A percentile compares a stretch with the other conserved stretches of the same genome.
Evolutionary conservation across 805 yeast genomes (phyloP).

Genomic region (Kodamaea hsintzibuensis): DNA sequence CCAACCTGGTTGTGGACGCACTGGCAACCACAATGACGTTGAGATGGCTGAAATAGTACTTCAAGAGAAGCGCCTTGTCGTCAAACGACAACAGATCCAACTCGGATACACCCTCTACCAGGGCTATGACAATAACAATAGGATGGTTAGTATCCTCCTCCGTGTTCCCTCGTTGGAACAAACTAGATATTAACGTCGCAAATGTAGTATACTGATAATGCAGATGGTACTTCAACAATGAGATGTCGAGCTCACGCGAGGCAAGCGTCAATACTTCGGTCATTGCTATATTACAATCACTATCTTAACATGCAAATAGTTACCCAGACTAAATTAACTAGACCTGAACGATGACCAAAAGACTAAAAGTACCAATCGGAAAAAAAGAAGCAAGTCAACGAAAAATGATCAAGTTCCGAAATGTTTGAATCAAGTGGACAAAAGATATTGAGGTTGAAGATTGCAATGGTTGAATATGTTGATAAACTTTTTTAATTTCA

Average conservation of each 20-base stretch:
- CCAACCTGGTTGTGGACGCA: neutral
- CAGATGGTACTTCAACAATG: neutral
- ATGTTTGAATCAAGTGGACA: too few relatives aligned
- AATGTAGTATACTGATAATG: conserved; percentile 10
- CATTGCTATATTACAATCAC: conserved; percentile 13
- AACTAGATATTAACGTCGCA: conserved; percentile 19
- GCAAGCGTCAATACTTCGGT: conserved; percentile 18
- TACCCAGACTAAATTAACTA: neutral
- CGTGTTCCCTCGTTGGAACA: conserved; percentile 33
- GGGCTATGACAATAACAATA: conserved; percentile 28
- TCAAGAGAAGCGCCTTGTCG: conserved; percentile 33
- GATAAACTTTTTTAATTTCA: too few relatives aligned
- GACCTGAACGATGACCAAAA: conserved; percentile 1
- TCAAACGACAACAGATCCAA: conserved; percentile 26
- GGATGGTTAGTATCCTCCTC: conserved; percentile 37
- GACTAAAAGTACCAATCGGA: neutral
- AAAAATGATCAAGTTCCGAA: conserved; percentile 1
- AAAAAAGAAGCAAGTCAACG: neutral
- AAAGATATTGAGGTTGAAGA: too few relatives aligned
- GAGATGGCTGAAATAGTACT: conserved; percentile 39
- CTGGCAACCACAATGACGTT: conserved; percentile 29
- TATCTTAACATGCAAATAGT: neutral
- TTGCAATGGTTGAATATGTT: too few relatives aligned
- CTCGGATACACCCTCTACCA: conserved; percentile 9
- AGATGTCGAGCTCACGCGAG: neutral